Evolutionary conservation across 495 filamentous ascomycete genomes (phyloP), one percentile per base, ranked within the genome.

Genomic region (Hyaloscypha finlandica): DNA sequence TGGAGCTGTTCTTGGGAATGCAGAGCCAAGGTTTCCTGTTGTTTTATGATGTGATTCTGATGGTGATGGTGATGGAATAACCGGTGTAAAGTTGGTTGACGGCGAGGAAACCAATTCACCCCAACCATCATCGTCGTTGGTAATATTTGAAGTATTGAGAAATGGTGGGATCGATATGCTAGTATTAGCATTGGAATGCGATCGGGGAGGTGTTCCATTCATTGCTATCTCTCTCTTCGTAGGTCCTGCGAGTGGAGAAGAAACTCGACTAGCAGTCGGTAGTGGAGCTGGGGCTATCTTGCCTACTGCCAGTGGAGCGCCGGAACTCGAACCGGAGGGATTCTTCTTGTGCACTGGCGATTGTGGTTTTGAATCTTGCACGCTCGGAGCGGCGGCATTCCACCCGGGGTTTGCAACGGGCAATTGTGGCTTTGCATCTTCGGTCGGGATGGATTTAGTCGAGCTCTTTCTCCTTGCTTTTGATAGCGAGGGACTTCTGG

Each of bases 91-190:
- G 8, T 71, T 58, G 5, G 69, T 67, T 6, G 65, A 65, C 32
- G 83, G 82, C 2, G 83, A 84, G 9, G 79, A 77, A 1, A 85
- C 76, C 82, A 85, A 83, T 64, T 85, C 83, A 16, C 83, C 83
- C 83, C 83, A 85, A 29, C 83, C 81, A 64, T 83, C 80, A 6
- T 80, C 82, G 16, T 83, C 78, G n/a, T 58, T 45, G 8, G 51
- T 6, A 4, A 45, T 48, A 33, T 4, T 33, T 59, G 56, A 30
- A 9, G 56, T 59, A 19, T 9, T 14, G 29, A 48, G 59, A 45
- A 20, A 8, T 20, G 63, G 54, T 6, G 30, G 45, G 5, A 42
- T 42, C 5, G 59, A 58, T 51, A 48, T 31, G n/a, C 8, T n/a
- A 63, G 33, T 29, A 33, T 48, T 12, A 25, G 33, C 20, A 45